Conservation (phyloP, 805 yeast genomes). For the Tetrapisispora pingtungensis region DNA sequence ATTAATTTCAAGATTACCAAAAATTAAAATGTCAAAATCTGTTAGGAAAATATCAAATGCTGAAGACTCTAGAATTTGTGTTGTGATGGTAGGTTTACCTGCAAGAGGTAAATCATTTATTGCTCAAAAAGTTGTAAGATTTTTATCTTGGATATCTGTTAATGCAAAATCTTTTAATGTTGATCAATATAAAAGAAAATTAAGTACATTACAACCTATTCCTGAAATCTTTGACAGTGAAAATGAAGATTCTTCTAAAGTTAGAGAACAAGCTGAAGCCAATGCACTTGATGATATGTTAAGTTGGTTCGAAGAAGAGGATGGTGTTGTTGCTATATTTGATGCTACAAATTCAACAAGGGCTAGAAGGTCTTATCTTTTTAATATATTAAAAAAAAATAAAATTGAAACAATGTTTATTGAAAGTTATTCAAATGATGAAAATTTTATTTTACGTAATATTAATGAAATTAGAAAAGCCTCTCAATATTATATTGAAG, state of each 20-base stretch:
- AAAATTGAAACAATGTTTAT: constrained; percentile 82
- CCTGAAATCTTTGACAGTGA: constrained; percentile 69
- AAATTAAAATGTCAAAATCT: constrained; percentile 1
- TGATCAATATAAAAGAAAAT: constrained; percentile 69
- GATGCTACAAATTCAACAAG: constrained; percentile 89
- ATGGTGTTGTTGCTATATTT: constrained; percentile 83
- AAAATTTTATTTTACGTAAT: constrained; percentile 65
- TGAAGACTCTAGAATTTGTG: constrained; percentile 64
- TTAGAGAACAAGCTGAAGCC: constrained; percentile 60
- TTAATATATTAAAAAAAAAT: constrained; percentile 50
- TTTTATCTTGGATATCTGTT: constrained; percentile 85
- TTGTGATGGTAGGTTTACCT: constrained; percentile 80
- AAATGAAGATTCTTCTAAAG: constrained; percentile 53
- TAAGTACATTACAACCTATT: constrained; percentile 38
- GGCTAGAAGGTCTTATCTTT: constrained; percentile 55
- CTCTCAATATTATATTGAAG: constrained; percentile 68
- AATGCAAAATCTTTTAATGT: constrained; percentile 82
- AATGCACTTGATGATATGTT: constrained; percentile 71
- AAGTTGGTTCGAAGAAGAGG: constrained; percentile 71
- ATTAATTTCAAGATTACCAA: too few relatives aligned
- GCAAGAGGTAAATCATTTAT: constrained; percentile 92
- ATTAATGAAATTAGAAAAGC: constrained; percentile 79
- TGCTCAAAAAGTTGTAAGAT: constrained; percentile 88
- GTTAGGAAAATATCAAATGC: constrained; percentile 29
- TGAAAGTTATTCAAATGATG: constrained; percentile 85